A percentile compares a stretch with the other conserved stretches of the same genome.
These are phyloP conservation scores for Cyberlindnera bimundalis DNA, from an alignment of 805 yeast species.

Conservation along the genomic window DNA sequence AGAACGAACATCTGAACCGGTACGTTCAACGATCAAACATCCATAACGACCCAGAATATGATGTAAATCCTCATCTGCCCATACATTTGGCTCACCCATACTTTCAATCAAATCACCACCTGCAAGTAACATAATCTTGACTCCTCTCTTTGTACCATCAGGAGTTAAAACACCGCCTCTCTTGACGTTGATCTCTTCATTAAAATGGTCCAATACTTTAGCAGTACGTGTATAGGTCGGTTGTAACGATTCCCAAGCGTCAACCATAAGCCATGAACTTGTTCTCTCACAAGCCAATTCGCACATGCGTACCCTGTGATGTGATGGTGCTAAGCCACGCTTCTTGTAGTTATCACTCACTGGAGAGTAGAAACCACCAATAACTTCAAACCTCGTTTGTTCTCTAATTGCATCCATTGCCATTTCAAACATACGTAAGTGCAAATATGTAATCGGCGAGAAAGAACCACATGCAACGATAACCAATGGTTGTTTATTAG, in stretches of 20 bases:
- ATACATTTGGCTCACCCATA: slow-evolving; percentile 99
- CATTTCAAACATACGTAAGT: slow-evolving; percentile 97
- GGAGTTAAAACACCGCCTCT: slow-evolving; percentile 75
- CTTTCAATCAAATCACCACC: slow-evolving; percentile 97
- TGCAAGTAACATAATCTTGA: slow-evolving; percentile 91
- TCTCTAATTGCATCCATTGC: slow-evolving; percentile 91
- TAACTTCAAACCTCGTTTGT: slow-evolving; percentile 88
- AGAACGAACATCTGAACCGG: slow-evolving; percentile 93
- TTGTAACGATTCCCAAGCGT: slow-evolving; percentile 97
- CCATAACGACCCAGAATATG: slow-evolving; percentile 96
- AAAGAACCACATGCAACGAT: slow-evolving; percentile 97
- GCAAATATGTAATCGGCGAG: slow-evolving; percentile 92
- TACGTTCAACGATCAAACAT: slow-evolving; percentile 92
- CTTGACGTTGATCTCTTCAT: slow-evolving; percentile 88
- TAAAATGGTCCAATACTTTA: slow-evolving; percentile 91
- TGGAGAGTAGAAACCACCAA: slow-evolving; percentile 96
- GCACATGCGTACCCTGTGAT: slow-evolving; percentile 95
- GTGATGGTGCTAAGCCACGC: slow-evolving; percentile 85
- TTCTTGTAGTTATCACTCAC: slow-evolving; percentile 91
- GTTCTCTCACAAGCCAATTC: slow-evolving; percentile 97
- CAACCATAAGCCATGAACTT: slow-evolving; percentile 97
- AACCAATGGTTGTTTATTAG: slow-evolving; percentile 82
- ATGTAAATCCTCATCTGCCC: slow-evolving; percentile 95
- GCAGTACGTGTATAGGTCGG: slow-evolving; percentile 91
- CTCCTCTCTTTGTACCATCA: slow-evolving; percentile 68